Evolutionary conservation across 164 flowering plant genomes (phyloP).

Genomic region (Vitis amurensis): DNA sequence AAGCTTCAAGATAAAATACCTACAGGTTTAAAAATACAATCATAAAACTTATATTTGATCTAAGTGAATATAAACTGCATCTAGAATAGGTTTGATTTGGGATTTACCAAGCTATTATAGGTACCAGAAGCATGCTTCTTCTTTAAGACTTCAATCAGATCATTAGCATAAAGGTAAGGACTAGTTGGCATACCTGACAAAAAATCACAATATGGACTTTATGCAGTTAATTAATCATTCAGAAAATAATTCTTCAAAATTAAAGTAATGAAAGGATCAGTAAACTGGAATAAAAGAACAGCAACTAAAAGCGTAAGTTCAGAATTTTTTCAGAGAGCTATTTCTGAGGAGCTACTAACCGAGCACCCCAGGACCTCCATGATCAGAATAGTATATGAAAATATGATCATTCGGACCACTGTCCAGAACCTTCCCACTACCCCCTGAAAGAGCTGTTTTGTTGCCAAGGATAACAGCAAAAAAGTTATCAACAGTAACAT

Average conservation of each 20-base stretch:
- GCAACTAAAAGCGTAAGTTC: neutral
- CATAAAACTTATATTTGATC: neutral
- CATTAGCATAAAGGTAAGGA: constrained; percentile 55
- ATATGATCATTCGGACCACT: constrained; percentile 85
- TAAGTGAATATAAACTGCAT: too few species aligned
- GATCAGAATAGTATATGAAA: constrained; percentile 76
- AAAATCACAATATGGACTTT: constrained; percentile 2
- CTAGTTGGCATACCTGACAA: constrained; percentile 51
- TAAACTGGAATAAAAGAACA: too few species aligned
- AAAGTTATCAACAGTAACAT: constrained; percentile 69
- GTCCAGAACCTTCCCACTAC: constrained; percentile 83
- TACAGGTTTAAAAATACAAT: constrained; percentile 14
- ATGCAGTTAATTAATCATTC: neutral
- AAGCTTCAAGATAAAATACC: constrained; percentile 94
- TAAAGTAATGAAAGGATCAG: too few species aligned
- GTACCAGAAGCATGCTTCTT: constrained; percentile 63
- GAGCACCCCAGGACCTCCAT: constrained; percentile 93
- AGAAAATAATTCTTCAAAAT: neutral
- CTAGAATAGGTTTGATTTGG: neutral
- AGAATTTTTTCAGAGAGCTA: neutral
- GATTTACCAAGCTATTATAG: constrained; percentile 61
- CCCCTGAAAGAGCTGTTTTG: constrained; percentile 72
- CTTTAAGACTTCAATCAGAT: constrained; percentile 45
- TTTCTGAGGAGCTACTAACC: constrained; percentile 47
- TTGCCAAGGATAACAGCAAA: constrained; percentile 82